A percentile compares a stretch with the other conserved stretches of the same genome.
These are phyloP conservation scores for Rugonectria rugulosa DNA, from an alignment of 2,329 filamentous ascomycete genomes.

Conservation along the genomic window DNA sequence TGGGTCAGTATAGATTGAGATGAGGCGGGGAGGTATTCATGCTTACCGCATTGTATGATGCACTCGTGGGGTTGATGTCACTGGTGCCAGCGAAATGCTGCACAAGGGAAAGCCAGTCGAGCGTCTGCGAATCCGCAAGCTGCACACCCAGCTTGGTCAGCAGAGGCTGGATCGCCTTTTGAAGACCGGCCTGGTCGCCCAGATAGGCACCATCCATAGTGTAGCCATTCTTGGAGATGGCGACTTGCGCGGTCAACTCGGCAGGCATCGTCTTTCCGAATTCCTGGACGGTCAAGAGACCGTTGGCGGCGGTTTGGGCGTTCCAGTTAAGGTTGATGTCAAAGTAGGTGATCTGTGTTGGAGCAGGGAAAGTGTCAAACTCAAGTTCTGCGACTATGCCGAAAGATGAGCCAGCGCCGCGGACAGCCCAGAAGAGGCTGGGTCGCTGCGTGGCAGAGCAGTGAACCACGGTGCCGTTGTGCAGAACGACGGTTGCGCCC, in stretches of 20 bases:
- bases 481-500: constrained; percentile 40
- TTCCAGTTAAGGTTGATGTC: constrained; percentile 32
- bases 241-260: constrained; percentile 41
- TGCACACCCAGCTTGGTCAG: constrained; percentile 26
- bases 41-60: constrained; percentile 36
- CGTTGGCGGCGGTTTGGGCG: constrained; percentile 25
- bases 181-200: constrained; percentile 24
- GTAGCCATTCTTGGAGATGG: constrained; percentile 27
- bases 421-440: constrained; percentile 42
- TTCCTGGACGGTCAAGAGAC: constrained; percentile 36
- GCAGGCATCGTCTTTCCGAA: constrained; percentile 38
- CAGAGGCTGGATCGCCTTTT: constrained; percentile 30
- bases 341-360: constrained; percentile 32
- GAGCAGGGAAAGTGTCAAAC: constrained; percentile 38
- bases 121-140: constrained; percentile 16
- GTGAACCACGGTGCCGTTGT: constrained; percentile 36
- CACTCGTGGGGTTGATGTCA: constrained; percentile 34
- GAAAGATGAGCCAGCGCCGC: constrained; percentile 43
- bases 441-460: constrained; percentile 36
- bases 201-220: constrained; percentile 40
- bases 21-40: rapidly evolving
- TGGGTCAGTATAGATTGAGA: not conserved
- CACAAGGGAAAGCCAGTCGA: constrained; percentile 39
- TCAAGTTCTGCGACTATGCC: constrained; percentile 42
- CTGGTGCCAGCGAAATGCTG: constrained; percentile 31